Base-by-base conservation (phyloP, 139 green algal genomes). In the Chlorella vulgaris region DNA sequence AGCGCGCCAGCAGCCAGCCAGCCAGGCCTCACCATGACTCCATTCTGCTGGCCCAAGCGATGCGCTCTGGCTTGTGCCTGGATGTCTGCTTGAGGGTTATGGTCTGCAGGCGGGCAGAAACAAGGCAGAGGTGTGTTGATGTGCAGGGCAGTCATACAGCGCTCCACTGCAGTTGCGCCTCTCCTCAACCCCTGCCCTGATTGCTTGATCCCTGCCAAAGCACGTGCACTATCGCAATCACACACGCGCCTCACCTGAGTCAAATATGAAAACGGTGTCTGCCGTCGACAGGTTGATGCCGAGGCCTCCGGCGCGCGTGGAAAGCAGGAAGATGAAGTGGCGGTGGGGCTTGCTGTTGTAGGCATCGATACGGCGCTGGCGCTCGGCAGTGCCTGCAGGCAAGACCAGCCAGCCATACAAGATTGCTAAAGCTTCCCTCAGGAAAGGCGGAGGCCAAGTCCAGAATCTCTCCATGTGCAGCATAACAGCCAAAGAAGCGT, bases 31-130 rank as follows among this genome's bases (percentile, higher is more conserved):
- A 55, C 70, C 42, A 78, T 63, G 28, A 78, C 70, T 28, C 70
- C 70, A 86, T 98, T 99, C 91, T 98, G 98, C 90, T 99, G 97
- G n/a, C 97, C 97, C 81, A 99, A 99, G 36, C 97, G 94, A 82
- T 99, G 97, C 26, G 97, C 97, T 13, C 97, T 88, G 73, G 99
- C 97, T 96, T 99, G 99, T 42, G 97, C 97, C 90, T 98, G 94
- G 75, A 98, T 85, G 51, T 98, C 94, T 87, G 95, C 94, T 85
- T 95, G 92, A 3, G 93, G 91, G 90, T 95, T 97, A 94, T 94
- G 96, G 83, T 97, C 91, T 33, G 76, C 69, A 6, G 29, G 10
- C 21, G 18, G 24, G 19, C 7, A 13, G 69, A n/a, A n/a, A n/a
- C n/a, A n/a, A n/a, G n/a, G n/a, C n/a, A n/a, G n/a, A n/a, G n/a